phyloP scores from a whole-genome alignment of 1,139 yeast species.

The Blastobotrys proliferans region DNA sequence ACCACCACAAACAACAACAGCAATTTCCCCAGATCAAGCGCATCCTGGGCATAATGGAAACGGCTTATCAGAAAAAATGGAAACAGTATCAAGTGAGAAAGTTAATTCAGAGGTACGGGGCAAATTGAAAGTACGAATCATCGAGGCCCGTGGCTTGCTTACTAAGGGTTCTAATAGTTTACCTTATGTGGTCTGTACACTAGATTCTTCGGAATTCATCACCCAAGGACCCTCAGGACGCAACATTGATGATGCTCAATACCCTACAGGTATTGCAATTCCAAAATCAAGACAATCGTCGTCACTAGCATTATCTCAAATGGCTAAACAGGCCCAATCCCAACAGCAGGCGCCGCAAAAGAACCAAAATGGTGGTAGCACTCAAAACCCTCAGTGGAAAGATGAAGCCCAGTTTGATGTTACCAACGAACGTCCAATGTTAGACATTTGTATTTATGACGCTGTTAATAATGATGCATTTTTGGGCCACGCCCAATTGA shows the following conservation, averaged over 20 bases:
- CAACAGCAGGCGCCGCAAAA: conserved; percentile 56
- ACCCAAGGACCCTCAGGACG: conserved; percentile 51
- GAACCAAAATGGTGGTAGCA: not conserved
- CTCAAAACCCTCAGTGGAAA: conserved; percentile 53
- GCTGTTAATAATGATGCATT: conserved; percentile 76
- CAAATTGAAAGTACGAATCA: conserved; percentile 70
- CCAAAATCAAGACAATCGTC: conserved; percentile 54
- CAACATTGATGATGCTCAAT: conserved; percentile 20
- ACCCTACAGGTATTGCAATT: conserved; percentile 37
- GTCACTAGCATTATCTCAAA: conserved; percentile 52
- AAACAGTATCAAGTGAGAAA: not conserved
- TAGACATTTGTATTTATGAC: conserved; percentile 86
- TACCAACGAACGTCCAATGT: conserved; percentile 63
- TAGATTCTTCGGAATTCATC: conserved; percentile 87
- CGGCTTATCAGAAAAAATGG: not conserved
- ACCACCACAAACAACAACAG: conserved; percentile 10
- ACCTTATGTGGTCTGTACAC: conserved; percentile 91
- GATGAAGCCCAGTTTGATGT: conserved; percentile 92
- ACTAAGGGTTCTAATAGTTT: conserved; percentile 43
- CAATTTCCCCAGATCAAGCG: conserved; percentile 12
- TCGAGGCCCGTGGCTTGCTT: conserved; percentile 71
- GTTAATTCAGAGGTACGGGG: conserved; percentile 41
- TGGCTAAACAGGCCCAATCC: conserved; percentile 20
- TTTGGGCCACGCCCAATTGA: conserved; percentile 75
- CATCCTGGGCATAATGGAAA: not conserved